Evolutionary conservation across 2,329 filamentous ascomycete species (phyloP).

Genomic region (Colletotrichum aenigma): DNA sequence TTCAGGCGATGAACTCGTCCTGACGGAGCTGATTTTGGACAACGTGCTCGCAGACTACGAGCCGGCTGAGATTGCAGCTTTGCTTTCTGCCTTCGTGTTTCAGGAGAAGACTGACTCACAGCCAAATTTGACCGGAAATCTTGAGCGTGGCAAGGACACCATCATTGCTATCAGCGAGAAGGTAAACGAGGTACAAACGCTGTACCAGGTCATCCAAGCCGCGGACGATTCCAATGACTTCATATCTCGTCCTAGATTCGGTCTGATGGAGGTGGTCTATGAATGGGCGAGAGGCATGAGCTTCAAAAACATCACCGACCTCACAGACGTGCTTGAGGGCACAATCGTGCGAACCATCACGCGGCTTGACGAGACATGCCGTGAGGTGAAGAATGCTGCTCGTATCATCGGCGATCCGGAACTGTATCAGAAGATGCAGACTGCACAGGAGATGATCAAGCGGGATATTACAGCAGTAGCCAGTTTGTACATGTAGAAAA

Average conservation of each 20-base stretch:
- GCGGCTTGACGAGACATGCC: conserved; percentile 90
- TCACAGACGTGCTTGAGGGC: conserved; percentile 96
- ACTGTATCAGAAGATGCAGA: conserved; percentile 95
- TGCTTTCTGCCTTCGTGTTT: conserved; percentile 95
- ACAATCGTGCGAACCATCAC: conserved; percentile 97
- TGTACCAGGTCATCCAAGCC: conserved; percentile 90
- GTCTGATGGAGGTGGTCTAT: conserved; percentile 95
- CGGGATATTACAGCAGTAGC: conserved; percentile 91
- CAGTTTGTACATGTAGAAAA: conserved; percentile 78
- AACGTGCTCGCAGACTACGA: conserved; percentile 96
- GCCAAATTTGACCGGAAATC: conserved; percentile 79
- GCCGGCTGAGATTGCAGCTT: conserved; percentile 92
- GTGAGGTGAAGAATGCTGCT: conserved; percentile 97
- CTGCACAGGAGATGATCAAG: conserved; percentile 97
- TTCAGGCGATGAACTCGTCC: conserved; percentile 92
- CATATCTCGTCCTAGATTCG: conserved; percentile 84
- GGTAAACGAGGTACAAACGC: conserved; percentile 86
- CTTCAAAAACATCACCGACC: conserved; percentile 94
- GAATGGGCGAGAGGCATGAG: conserved; percentile 98
- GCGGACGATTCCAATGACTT: conserved; percentile 94
- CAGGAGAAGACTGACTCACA: conserved; percentile 90
- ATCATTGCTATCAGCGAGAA: conserved; percentile 92
- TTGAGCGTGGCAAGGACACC: conserved; percentile 82
- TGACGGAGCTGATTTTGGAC: conserved; percentile 95
- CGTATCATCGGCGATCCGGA: conserved; percentile 93